Percentiles rank a stretch among this genome's conserved stretches.
phyloP scores from a whole-genome alignment of 306 rosid species.

The Cajanus cajan region DNA sequence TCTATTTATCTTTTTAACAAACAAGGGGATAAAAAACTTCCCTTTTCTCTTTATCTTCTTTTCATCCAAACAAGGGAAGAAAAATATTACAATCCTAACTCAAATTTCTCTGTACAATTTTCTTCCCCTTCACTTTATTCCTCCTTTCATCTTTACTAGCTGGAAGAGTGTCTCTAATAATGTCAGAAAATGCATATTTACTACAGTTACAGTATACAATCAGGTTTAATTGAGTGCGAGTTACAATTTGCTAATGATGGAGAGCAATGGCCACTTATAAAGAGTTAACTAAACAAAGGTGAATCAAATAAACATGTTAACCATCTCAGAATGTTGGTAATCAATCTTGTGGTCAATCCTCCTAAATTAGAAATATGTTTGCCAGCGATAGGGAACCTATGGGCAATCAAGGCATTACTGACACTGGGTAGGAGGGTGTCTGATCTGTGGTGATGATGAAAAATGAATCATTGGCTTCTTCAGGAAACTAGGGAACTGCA shows the following conservation, averaged over 20 bases:
- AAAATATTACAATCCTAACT: neutral
- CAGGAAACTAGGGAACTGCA: neutral
- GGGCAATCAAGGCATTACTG: neutral
- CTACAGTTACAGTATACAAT: neutral
- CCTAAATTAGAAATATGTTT: neutral
- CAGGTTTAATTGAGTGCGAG: neutral
- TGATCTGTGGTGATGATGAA: constrained; percentile 5
- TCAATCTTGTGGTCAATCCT: neutral
- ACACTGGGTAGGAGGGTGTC: neutral
- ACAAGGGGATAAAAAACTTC: neutral
- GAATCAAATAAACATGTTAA: neutral
- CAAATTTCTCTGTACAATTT: constrained; percentile 2
- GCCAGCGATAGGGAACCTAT: neutral
- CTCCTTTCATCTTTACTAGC: neutral
- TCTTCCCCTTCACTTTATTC: neutral
- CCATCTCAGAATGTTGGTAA: neutral
- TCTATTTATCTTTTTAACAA: neutral
- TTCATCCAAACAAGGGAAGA: constrained; percentile 4
- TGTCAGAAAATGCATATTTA: neutral
- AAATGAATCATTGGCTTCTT: neutral
- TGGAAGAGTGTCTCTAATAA: neutral
- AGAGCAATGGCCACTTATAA: neutral
- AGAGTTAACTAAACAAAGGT: neutral
- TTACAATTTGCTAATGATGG: neutral
- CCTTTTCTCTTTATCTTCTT: neutral